Percentiles rank a stretch among this genome's conserved stretches.
Evolutionary conservation across 2,329 filamentous ascomycete genomes (phyloP).

Genomic region (Epichloe hybrida): DNA sequence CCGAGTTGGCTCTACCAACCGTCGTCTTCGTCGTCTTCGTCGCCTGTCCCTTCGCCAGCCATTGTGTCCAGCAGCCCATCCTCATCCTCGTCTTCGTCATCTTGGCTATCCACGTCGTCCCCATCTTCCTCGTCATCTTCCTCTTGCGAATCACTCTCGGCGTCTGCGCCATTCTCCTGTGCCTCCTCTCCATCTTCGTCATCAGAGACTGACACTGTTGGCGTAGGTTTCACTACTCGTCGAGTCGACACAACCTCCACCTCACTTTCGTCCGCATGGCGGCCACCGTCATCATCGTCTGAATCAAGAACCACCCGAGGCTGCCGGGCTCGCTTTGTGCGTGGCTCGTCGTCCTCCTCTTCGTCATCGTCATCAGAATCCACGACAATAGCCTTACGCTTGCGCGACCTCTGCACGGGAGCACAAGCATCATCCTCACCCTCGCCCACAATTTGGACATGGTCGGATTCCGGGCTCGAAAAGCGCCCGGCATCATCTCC

Average conservation of each 20-base stretch:
- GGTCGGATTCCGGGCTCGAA: slow-evolving; percentile 3
- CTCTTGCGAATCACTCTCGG: slow-evolving; percentile 5
- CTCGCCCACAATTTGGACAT: slow-evolving; percentile 3
- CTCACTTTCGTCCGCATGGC: background rate
- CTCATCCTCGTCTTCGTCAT: slow-evolving; percentile 10
- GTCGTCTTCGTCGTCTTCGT: slow-evolving; percentile 14
- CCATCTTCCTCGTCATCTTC: background rate
- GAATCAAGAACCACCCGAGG: background rate
- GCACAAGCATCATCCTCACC: background rate
- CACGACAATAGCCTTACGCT: slow-evolving; percentile 14
- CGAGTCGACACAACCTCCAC: background rate
- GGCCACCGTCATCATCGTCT: background rate
- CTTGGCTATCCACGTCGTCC: slow-evolving; percentile 9
- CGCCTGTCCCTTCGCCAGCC: slow-evolving; percentile 20
- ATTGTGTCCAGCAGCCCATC: slow-evolving; percentile 18
- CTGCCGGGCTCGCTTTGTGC: background rate
- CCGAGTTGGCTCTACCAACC: slow-evolving; percentile 7
- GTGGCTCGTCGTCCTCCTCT: slow-evolving; percentile 9
- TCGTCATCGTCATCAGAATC: slow-evolving; percentile 17
- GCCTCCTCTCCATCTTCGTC: background rate
- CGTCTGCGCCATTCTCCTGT: background rate
- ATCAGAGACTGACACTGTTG: background rate
- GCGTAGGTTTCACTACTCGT: background rate
- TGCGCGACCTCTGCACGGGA: slow-evolving; percentile 11
- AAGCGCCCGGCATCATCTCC: background rate